Base-by-base conservation (phyloP, 2,329 filamentous ascomycete species). In the Penicillium sp. region DNA sequence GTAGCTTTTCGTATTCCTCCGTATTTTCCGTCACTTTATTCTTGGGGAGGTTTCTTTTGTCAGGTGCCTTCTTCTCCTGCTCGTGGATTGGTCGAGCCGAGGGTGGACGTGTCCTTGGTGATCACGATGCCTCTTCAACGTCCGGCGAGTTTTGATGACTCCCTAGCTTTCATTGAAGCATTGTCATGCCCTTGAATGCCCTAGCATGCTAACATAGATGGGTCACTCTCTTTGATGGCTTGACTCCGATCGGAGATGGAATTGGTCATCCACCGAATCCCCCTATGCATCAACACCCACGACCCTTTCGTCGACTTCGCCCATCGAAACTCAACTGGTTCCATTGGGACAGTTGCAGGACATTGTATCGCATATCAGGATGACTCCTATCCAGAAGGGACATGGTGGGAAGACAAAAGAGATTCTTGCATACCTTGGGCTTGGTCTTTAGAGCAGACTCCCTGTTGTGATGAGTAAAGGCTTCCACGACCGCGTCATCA, bases 361-460 rank as follows among this genome's bases (percentile, higher is more conserved):
- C 18, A 33, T 25, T 23, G 18, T 4, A 15, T 7, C 20, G n/a
- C 8, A 10, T 24, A 25, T 8, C n/a, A 18, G 31, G 23, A 35
- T 23, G 23, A 10, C 7, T 28, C 25, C 13, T 20, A 24, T 20
- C 3, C 25, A 20, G 18, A 13, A n/a, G 18, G 31, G 44, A 10
- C 29, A 28, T 28, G 41, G 15, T 28, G 40, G 32, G 20, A 29
- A 40, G 32, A 37, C n/a, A 33, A 32, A 38, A 41, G 29, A 24
- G 37, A 48, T 9, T 73, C 79, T 9, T 67, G 46, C 57, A 35
- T 68, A 89, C 89, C 82, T 91, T 92, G 4, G 91, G 91, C 64
- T 86, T 85, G 32, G 82, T 92, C 77, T 95, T 95, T 44, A 96
- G 75, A 12, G 89, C 89, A 53, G 82, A 86, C 51, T 83, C 81